Percentiles rank a stretch among this genome's conserved stretches.
phyloP scores from a whole-genome alignment of 176 grass and related monocot species.

The Urochloa ruziziensis region DNA sequence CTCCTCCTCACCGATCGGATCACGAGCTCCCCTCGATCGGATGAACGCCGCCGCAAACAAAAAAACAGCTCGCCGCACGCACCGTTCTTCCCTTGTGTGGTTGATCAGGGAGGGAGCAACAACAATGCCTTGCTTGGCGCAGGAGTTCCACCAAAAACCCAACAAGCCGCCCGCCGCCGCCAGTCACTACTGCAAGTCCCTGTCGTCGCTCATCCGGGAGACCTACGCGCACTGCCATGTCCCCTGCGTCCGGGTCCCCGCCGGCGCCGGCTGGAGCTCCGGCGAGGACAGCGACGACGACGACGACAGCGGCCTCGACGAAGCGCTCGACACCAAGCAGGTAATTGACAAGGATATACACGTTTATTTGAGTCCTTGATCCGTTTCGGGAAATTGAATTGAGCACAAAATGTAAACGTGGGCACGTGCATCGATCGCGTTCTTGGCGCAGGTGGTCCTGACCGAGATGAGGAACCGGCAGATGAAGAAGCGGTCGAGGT shows the following conservation, averaged over 20 bases:
- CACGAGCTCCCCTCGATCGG: slow-evolving; percentile 4
- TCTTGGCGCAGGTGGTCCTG: slow-evolving; percentile 51
- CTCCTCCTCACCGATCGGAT: background rate
- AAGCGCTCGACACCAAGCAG: slow-evolving; percentile 54
- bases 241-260: slow-evolving; percentile 61
- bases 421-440: background rate
- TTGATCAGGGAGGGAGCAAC: background rate
- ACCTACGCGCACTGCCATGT: slow-evolving; percentile 62
- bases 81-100: background rate
- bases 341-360: background rate
- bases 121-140: slow-evolving; percentile 58
- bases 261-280: slow-evolving; percentile 62
- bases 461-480: slow-evolving; percentile 77
- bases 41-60: background rate
- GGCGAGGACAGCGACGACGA: slow-evolving; percentile 44
- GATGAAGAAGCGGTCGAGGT: slow-evolving; percentile 48
- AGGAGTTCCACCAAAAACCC: slow-evolving; percentile 40
- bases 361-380: background rate
- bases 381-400: background rate
- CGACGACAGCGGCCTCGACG: background rate
- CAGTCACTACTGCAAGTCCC: slow-evolving; percentile 51
- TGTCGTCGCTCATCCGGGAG: slow-evolving; percentile 64
- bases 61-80: background rate
- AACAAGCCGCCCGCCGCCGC: slow-evolving; percentile 40
- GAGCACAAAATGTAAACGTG: background rate